Base-by-base conservation (phyloP, 2,329 filamentous ascomycete genomes). In the Podosphaera fusca region DNA sequence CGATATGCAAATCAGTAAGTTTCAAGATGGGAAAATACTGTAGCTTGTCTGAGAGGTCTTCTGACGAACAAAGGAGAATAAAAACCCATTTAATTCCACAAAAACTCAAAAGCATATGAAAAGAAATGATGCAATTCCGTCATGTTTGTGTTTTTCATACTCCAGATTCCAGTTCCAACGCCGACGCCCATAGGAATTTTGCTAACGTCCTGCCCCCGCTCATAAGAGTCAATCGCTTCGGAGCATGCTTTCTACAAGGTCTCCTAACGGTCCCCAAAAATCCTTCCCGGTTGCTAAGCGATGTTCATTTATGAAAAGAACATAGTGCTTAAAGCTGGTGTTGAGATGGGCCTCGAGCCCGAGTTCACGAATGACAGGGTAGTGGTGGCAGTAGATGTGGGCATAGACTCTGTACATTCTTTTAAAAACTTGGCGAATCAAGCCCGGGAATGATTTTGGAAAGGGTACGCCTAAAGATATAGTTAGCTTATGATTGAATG, bases 381-480 rank as follows among this genome's bases (percentile, higher is more conserved):
- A 98, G 74, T 98, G 92, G 71, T 98, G 92, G 75, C 94, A 98
- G 79, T 98, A 98, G 65, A 98, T 95, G 73, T 98, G 92, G 49
- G 92, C 92, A 70, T 98, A 98, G 60, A 98, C 90, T 63, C 92
- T 85, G 73, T 96, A 98, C 73, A 98, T 84, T 67, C 92, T 85
- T 78, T 98, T 98, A 80, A 96, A 96, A 69, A 98, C 88, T 72
- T 95, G 90, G 63, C 87, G 85, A 61, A 95, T 82, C 58, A 95
- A 82, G 57, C 81, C 75, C 6, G 87, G 84, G 72, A 98, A 98
- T 29, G 84, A 83, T 69, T 94, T 92, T 57, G 92, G 89, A 70
- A 98, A 98, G 4, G 90, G 86, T 9, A 96, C 89, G 62, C 92
- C 87, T 81, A 63, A 59, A 49, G 62, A 60, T 34, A 14, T 33